Evolutionary conservation across 139 green algal species (phyloP).

Genomic region (Spirogloea muscicola): DNA sequence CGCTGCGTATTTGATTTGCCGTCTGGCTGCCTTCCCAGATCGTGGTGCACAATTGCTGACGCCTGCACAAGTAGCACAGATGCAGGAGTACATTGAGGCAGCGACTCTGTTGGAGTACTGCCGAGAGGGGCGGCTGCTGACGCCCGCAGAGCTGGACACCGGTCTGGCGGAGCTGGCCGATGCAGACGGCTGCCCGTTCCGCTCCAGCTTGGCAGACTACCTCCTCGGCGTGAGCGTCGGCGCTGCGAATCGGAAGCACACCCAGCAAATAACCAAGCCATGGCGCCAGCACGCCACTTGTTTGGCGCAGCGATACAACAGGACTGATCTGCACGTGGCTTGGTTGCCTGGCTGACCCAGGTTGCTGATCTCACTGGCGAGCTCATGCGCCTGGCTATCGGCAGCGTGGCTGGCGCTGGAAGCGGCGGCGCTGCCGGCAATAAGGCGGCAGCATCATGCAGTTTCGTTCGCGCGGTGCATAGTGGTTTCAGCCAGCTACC

Average conservation of each 20-base stretch:
- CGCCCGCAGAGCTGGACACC: constrained; percentile 6
- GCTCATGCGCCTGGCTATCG: constrained; percentile 34
- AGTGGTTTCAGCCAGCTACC: constrained; percentile 17
- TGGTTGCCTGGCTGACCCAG: not conserved
- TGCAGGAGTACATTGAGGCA: constrained; percentile 44
- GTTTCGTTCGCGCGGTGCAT: constrained; percentile 18
- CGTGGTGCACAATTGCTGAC: not conserved
- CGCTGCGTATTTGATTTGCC: not conserved
- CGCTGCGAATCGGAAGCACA: not conserved
- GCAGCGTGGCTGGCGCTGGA: constrained; percentile 12
- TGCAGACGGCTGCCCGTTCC: constrained; percentile 1
- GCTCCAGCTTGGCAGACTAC: constrained; percentile 14
- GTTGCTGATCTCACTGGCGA: constrained; percentile 35
- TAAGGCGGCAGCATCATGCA: not conserved
- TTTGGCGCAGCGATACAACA: not conserved
- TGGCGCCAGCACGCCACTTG: no score
- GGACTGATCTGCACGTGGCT: not conserved
- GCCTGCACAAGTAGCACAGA: constrained; percentile 2
- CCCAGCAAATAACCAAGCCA: not conserved
- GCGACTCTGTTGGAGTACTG: constrained; percentile 31
- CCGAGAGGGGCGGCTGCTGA: constrained; percentile 1
- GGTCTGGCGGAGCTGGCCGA: constrained; percentile 5
- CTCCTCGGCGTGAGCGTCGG: constrained; percentile 29
- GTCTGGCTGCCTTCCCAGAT: not conserved
- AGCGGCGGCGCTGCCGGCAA: not conserved